Conservation (phyloP, 2,329 filamentous ascomycete species). For the Aspergillus fumigatiaffinis region DNA sequence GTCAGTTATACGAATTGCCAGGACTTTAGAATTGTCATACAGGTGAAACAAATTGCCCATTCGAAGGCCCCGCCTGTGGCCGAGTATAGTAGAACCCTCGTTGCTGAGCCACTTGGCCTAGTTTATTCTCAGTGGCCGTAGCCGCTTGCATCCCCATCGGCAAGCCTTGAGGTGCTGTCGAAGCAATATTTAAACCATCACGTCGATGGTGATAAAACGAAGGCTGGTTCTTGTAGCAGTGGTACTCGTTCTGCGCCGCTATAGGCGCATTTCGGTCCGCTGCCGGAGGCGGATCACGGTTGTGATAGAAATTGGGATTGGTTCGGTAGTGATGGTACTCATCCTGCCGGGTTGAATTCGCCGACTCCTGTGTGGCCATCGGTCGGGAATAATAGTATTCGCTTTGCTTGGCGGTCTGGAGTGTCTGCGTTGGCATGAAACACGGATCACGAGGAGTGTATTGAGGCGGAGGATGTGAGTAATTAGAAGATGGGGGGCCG, state of each 20-base stretch:
- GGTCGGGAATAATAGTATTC: not conserved
- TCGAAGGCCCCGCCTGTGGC: not conserved
- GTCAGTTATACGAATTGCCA: not conserved
- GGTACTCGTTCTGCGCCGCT: not conserved
- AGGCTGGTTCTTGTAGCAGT: not conserved
- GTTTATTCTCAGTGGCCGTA: not conserved
- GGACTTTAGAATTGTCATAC: not conserved
- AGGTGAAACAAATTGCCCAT: not conserved
- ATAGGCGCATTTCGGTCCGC: not conserved
- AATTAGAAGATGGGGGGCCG: not conserved
- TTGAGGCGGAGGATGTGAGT: not conserved
- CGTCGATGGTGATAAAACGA: not conserved
- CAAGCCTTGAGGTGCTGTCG: not conserved
- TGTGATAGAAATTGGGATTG: not conserved
- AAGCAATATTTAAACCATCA: not conserved
- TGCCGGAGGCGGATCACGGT: not conserved
- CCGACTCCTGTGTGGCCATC: not conserved
- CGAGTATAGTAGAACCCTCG: not conserved
- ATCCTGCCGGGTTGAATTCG: not conserved
- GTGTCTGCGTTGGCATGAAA: fast-evolving
- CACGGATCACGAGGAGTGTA: not conserved
- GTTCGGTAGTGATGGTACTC: not conserved
- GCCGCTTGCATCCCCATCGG: not conserved
- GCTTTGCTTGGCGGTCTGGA: not conserved
- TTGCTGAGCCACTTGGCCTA: not conserved